Evolutionary conservation across 2,329 filamentous ascomycete genomes (phyloP), one percentile per base, ranked within the genome.

Genomic region (Thelonectria olida): DNA sequence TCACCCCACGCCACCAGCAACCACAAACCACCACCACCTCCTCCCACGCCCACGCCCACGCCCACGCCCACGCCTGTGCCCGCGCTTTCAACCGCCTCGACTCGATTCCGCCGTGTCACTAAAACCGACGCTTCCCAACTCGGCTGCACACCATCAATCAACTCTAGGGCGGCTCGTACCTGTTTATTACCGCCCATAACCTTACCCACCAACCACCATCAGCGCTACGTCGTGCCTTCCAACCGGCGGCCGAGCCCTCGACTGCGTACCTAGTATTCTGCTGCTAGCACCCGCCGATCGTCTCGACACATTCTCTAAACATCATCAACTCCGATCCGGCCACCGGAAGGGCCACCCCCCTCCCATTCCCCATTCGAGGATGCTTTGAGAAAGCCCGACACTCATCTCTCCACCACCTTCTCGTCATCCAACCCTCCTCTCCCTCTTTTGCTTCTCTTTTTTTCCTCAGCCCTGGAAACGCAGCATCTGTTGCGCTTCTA

Each of bases 301-400:
- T 22, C 54, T 38, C 17, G 39, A 28, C 36, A 38, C 36, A 20
- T 44, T 38, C 42, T 59, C 41, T 44, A 54, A 59, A 49, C 49
- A 48, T 27, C 50, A 20, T 31, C 22, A 31, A 45, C 17, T 48
- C 27, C 34, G 42, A 41, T 49, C 51, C 45, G 57, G 57, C 57
- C 57, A 51, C 28, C 10, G 52, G 50, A 20, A 20, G 17, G n/a
- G 9, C 39, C 39, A 42, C 28, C 10, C 28, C 28, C 49, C 56
- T 47, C 42, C 57, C 38, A 64, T 52, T 50, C 23, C 39, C 39
- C 44, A 55, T 61, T 62, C 27, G 54, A 69, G 59, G 58, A 69
- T 69, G 67, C 63, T 63, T 64, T 67, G 61, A 69, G 54, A 56
- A 60, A 28, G 38, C 36, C 19, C 42, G 17, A 17, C 49, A 31